Base-by-base conservation (phyloP, 1,139 yeast species). In the Torulaspora pretoriensis region DNA sequence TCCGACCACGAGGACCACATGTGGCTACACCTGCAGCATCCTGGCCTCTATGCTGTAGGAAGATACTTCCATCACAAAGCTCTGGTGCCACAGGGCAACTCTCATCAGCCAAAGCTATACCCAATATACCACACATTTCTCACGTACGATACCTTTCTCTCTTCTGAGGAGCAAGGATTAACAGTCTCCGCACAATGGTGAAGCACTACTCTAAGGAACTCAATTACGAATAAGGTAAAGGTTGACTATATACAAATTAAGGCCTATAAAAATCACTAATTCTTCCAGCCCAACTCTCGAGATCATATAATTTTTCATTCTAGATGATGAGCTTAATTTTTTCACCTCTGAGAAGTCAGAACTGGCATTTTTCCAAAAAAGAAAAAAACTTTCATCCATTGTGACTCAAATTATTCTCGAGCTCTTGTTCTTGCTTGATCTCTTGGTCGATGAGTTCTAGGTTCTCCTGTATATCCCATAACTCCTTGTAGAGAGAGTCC, bases 21-120 rank as follows among this genome's bases (percentile, higher is more conserved):
- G 98, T 94, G 33, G 88, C 94, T 49, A 92, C 90, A 52, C 99
- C 99, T n/a, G 97, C 97, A 9, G 99, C 99, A 67, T 92, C 99
- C 69, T 92, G 99, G 38, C 99, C 99, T 63, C 99, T 79, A 65
- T 92, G 99, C 65, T 92, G 99, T 52, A 92, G 73, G 65, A 84
- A 92, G 73, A 89, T 81, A 52, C 95, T 86, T 14, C 96, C 97
- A 67, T 92, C 98, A 51, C 88, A 82, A 45, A 92, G 73, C 63
- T 90, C 97, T 8, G 95, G 81, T 16, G 96, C 94, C 42, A 86
- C 97, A 47, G 78, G 75, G 42, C 75, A 76, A 26, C 73, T 68
- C 55, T 81, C 84, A 66, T 89, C 87, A 10, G 96, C 88, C 51
- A 88, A 73, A 38, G 88, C 85, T 46, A 90, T 75, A 51, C 96